A percentile compares a stretch with the other conserved stretches of the same genome.
Conservation (phyloP, 2,329 filamentous ascomycete genomes). For the Dryadomyces quercus-mongolicae region DNA sequence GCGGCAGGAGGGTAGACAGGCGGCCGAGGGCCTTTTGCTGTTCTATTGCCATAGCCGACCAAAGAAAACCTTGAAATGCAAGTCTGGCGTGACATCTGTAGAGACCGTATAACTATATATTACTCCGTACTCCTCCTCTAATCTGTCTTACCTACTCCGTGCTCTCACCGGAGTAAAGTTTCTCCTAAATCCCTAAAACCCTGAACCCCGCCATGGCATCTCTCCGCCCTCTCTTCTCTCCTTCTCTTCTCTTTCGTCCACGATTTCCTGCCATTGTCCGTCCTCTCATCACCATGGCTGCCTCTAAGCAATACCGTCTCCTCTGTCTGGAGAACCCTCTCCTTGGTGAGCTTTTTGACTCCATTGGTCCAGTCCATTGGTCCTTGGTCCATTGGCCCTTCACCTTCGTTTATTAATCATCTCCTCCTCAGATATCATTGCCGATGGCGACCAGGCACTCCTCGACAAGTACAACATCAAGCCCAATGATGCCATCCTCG, state of each 20-base stretch:
- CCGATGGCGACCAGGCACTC: conserved; percentile 65
- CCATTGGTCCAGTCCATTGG: background rate
- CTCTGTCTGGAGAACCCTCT: conserved; percentile 96
- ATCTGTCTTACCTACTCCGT: too few relatives aligned
- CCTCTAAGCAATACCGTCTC: conserved; percentile 71
- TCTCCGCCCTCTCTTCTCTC: background rate
- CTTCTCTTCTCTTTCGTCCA: background rate
- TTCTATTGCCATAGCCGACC: background rate
- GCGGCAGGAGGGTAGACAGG: background rate
- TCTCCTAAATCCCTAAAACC: background rate
- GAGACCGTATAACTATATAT: too few relatives aligned
- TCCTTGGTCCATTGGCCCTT: too few relatives aligned
- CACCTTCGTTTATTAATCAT: background rate
- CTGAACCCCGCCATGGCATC: background rate
- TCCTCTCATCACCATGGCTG: conserved; percentile 47
- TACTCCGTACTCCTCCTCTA: too few relatives aligned
- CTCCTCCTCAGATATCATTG: conserved; percentile 76
- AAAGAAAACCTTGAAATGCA: background rate
- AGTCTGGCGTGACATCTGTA: too few relatives aligned
- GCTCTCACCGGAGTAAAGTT: too few relatives aligned
- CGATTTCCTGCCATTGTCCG: background rate
- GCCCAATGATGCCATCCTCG: conserved; percentile 94
- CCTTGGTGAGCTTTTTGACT: conserved; percentile 50
- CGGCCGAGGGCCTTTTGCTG: background rate
- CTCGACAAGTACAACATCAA: conserved; percentile 91